Evolutionary conservation across 2,329 filamentous ascomycete genomes (phyloP).

Genomic region (Lachnellula arida): DNA sequence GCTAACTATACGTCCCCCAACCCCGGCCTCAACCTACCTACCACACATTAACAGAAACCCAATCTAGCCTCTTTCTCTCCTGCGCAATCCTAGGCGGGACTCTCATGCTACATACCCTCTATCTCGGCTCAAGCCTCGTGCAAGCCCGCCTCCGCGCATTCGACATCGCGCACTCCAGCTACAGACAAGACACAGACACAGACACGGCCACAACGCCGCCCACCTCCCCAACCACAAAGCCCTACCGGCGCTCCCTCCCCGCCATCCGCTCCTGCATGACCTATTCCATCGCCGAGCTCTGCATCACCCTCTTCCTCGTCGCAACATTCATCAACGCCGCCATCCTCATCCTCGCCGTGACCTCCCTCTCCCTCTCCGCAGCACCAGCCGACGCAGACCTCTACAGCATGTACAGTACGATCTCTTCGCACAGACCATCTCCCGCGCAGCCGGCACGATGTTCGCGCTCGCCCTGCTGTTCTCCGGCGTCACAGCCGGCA

Average conservation of each 20-base stretch:
- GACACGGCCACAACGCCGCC: no score
- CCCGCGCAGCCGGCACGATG: constrained; percentile 69
- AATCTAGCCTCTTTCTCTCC: constrained; percentile 52
- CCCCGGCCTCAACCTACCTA: not conserved
- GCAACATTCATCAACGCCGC: constrained; percentile 78
- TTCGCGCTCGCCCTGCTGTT: constrained; percentile 76
- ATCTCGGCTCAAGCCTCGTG: constrained; percentile 64
- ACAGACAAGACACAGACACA: constrained; percentile 7
- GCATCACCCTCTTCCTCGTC: constrained; percentile 70
- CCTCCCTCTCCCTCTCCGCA: constrained; percentile 65
- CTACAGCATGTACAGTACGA: constrained; percentile 75
- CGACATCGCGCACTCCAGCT: constrained; percentile 52
- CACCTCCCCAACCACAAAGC: constrained; percentile 37
- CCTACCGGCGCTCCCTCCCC: constrained; percentile 64
- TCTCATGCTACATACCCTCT: constrained; percentile 65
- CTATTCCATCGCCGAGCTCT: constrained; percentile 65
- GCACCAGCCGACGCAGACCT: constrained; percentile 67
- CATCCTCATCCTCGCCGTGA: constrained; percentile 75
- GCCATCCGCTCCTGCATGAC: constrained; percentile 69
- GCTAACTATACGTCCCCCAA: not conserved
- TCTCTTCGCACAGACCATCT: constrained; percentile 60
- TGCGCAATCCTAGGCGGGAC: constrained; percentile 74
- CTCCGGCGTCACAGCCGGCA: constrained; percentile 73
- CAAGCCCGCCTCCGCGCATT: constrained; percentile 61
- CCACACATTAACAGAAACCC: constrained; percentile 7